Base-by-base conservation (phyloP, 352 stramenopile species). In the Phytophthora vignae region DNA sequence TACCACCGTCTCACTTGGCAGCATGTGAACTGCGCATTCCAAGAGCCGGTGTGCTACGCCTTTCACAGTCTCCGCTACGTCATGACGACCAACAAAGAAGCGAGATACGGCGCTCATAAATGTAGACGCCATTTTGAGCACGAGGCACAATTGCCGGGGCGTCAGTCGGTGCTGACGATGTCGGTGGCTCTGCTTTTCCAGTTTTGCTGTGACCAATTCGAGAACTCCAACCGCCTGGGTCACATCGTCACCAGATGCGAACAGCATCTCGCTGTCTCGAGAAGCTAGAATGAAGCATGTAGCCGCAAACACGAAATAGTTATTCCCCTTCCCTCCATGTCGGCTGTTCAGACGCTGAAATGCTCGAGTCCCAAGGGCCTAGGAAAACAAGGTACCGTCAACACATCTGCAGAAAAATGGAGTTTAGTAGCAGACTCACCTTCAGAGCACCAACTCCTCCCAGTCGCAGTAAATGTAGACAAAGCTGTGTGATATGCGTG, bases 241-340 rank as follows among this genome's bases (percentile, higher is more conserved):
- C 25, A 42, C 21, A 19, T 77, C 59, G 19, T 67, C 68, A 33
- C 57, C 44, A 40, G 31, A 11, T 38, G 9, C n/a, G 56, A 72
- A 58, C n/a, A 74, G 25, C 19, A 27, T 60, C 38, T 71, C 54
- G 14, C 44, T 33, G 38, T 69, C 58, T n/a, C 53, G 48, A 22
- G 69, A 75, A 10, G 74, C 67, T 27, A 85, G 19, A 19, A 85
- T 71, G 36, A 90, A 87, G 55, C 82, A 85, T n/a, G 78, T 74
- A 29, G 76, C 71, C 36, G 63, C 66, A 73, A 87, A 85, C 2
- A 87, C 60, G 38, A 74, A 84, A 67, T 75, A 88, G 50, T 44
- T 69, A 40, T 64, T 67, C 53, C 55, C 42, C 25, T 59, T 67
- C 21, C 67, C 52, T 40, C 25, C 33, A 29, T 27, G 66, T 29